Base-by-base conservation (phyloP, 1,139 yeast genomes). In the Saccharomycopsis crataegensis region DNA sequence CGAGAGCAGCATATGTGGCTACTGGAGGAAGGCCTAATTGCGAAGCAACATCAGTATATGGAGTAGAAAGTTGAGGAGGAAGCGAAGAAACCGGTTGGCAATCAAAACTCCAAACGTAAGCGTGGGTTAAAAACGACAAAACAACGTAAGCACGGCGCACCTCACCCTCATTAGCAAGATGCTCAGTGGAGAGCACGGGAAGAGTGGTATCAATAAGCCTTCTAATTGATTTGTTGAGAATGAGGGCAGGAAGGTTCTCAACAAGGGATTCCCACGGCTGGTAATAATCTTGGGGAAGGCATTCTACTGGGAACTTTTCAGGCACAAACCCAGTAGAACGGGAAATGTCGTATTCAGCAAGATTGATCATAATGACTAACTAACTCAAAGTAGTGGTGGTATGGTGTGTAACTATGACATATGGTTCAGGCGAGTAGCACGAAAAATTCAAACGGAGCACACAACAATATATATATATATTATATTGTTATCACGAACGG, bases 61-160 rank as follows among this genome's bases (percentile, higher is more conserved):
- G 97, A 51, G 73, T 70, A 0, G 96, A 83, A 32, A 91, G 65
- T 58, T 80, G 80, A 48, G 65, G 70, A 0, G 97, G 97, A 16
- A 91, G 66, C 51, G 69, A 74, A 59, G 85, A 84, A n/a, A 72
- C 67, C 7, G 96, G 86, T 17, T 51, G 55, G 46, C 75, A 77
- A 46, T 82, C 83, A 36, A 80, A 79, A 2, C 85, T 83, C 98
- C 98, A 91, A 28, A 91, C 82, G 65, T 91, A 91, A 1, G 94
- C 96, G 67, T 91, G 96, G 7, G 88, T 79, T 54, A 91, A 67
- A 62, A 90, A 90, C 9, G 93, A 83, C 36, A 91, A 72, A 2
- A 88, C 73, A 22, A 86, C 82, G 67, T 86, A 87, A 0, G 96
- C 96, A 60, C 97, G 76, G 64, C 95, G 78, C 65, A 77, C 75